Evolutionary conservation across 805 yeast species (phyloP).

Genomic region (Ogataea trehaloabstinens): DNA sequence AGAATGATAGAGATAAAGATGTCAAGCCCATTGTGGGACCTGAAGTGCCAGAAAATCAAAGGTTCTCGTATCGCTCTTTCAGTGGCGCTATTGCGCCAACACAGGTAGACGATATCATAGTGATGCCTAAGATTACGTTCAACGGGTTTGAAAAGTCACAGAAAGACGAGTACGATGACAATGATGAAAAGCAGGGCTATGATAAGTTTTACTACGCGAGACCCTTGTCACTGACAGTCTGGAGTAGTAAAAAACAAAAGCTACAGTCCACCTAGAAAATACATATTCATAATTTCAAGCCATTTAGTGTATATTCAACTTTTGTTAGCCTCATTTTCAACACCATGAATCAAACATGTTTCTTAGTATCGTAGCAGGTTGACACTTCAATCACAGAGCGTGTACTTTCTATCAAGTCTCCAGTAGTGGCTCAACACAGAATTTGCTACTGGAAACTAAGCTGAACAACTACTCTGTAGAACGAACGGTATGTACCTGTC

Average conservation of each 20-base stretch:
- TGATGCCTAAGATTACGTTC: constrained; percentile 32
- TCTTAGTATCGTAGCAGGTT: too few relatives aligned
- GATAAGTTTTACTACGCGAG: constrained; percentile 30
- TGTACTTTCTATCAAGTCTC: too few relatives aligned
- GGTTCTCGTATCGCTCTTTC: constrained; percentile 29
- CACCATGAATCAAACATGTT: background rate
- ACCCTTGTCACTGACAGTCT: constrained; percentile 27
- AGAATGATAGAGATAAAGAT: constrained; percentile 28
- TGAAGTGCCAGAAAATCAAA: constrained; percentile 24
- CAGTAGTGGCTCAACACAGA: too few relatives aligned
- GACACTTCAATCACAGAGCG: too few relatives aligned
- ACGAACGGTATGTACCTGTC: too few relatives aligned
- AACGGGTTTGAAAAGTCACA: constrained; percentile 23
- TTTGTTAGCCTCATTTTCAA: background rate
- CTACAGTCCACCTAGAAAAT: constrained; percentile 16
- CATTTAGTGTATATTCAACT: too few relatives aligned
- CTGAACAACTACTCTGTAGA: too few relatives aligned
- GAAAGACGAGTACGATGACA: constrained; percentile 29
- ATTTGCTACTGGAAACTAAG: too few relatives aligned
- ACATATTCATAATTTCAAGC: too few relatives aligned
- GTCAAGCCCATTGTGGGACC: constrained; percentile 30
- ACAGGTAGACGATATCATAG: constrained; percentile 30
- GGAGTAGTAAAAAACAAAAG: constrained; percentile 23
- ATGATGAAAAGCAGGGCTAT: constrained; percentile 26
- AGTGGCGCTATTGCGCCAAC: constrained; percentile 32